These are phyloP conservation scores for Pyrus bretschneideri DNA, from an alignment of 306 rosid species.

Conservation along the genomic window DNA sequence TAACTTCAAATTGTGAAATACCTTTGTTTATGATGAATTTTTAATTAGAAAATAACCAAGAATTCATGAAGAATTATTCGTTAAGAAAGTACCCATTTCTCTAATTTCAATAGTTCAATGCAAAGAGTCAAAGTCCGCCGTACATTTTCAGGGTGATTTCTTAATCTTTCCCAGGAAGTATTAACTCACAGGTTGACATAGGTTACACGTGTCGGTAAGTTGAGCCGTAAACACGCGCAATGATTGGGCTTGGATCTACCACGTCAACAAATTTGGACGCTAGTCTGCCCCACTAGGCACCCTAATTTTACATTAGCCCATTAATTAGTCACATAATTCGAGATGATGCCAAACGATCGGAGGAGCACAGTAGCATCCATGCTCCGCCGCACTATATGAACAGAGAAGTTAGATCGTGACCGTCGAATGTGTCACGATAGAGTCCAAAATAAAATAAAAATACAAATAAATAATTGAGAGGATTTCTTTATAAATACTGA, in stretches of 20 bases:
- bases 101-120: background rate
- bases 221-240: constrained; percentile 19
- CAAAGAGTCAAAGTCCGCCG: background rate
- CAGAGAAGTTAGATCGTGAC: constrained; percentile 15
- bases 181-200: background rate
- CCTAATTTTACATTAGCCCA: constrained; percentile 9
- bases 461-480: background rate
- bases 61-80: no score
- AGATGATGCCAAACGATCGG: background rate
- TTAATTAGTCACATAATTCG: background rate
- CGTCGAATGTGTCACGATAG: background rate
- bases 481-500: constrained; percentile 26
- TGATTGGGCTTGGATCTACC: constrained; percentile 22
- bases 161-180: background rate
- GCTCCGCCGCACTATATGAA: constrained; percentile 13
- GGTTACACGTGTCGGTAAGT: constrained; percentile 25
- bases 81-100: no score
- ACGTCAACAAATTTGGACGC: constrained; percentile 39
- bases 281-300: background rate
- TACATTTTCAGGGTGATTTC: background rate
- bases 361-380: constrained; percentile 11
- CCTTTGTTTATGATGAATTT: no score
- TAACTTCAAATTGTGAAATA: no score
- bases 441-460: background rate
- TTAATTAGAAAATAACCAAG: no score